phyloP scores from a whole-genome alignment of 164 flowering plant genomes.

The Stephania japonica region DNA sequence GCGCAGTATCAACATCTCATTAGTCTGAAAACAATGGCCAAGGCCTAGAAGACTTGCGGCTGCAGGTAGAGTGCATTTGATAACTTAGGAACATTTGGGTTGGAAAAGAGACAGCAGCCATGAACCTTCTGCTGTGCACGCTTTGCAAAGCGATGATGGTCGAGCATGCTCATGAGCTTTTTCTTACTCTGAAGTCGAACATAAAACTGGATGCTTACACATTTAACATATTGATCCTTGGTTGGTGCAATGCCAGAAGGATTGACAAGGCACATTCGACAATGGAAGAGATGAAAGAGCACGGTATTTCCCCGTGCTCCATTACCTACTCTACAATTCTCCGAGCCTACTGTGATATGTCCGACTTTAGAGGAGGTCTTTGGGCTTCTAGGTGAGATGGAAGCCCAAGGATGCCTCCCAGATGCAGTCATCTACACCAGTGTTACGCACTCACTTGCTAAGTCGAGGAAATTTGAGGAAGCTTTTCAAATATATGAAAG shows the following conservation, averaged over 20 bases:
- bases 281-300: conserved; percentile 78
- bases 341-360: conserved; percentile 45
- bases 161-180: conserved; percentile 56
- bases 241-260: conserved; percentile 25
- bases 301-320: conserved; percentile 59
- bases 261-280: conserved; percentile 85
- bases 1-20: conserved; percentile 30
- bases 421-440: conserved; percentile 69
- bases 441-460: conserved; percentile 42
- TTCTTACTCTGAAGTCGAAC: conserved; percentile 50
- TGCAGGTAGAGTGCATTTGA: conserved; percentile 47
- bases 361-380: conserved; percentile 43
- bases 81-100: conserved; percentile 36
- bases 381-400: conserved; percentile 70
- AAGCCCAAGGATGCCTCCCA: conserved; percentile 51
- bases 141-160: conserved; percentile 73
- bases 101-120: conserved; percentile 66
- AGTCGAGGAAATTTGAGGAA: conserved; percentile 35
- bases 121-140: conserved; percentile 78
- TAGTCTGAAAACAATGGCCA: conserved; percentile 47
- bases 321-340: conserved; percentile 77
- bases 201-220: conserved; percentile 47
- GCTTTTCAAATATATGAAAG: conserved; percentile 47
- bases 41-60: conserved; percentile 73
- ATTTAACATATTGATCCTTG: conserved; percentile 26